Base-by-base conservation (phyloP, 805 yeast species). In the Candida ulmi region DNA sequence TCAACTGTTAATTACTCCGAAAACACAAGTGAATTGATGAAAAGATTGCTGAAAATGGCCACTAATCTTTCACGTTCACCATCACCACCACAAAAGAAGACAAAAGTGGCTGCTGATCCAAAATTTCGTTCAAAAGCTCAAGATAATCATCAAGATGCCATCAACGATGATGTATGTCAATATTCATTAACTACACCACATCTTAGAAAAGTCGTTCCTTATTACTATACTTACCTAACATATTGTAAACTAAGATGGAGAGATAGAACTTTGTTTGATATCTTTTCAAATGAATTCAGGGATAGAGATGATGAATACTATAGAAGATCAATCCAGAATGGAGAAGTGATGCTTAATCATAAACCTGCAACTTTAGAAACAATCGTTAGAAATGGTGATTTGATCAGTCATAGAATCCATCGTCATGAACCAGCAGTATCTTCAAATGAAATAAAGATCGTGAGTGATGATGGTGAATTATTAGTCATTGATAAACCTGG, bases 171-270 rank as follows among this genome's bases (percentile, higher is more conserved):
- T 2, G 79, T 77, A 2, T 78, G 80, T 3, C 60, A 70, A 21
- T 82, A 81, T 50, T 48, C 54, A 1, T 62, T 81, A 3, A 80
- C 76, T 16, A 86, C 84, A 0, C 64, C 75, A 7, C 8, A 31
- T 3, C 63, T 86, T 37, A 65, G 97, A 34, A 67, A 83, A 44
- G 85, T 93, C 2, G 70, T 78, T 1, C 98, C 99, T 0, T 93
- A 93, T 58, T 84, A 71, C 54, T 91, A 77, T 66, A 88, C 95
- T 0, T 91, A 93, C 56, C 69, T 87, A 61, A 93, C 99, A 0
- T 86, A 51, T 55, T 90, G 97, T 61, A 93, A 93, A 60, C 64
- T 73, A 55, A 69, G 99, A 54, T 93, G 99, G 99, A 72, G 91
- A 50, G 90, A 83, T 50, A 67, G 87, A n/a, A 78, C 78, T 17